A percentile compares a stretch with the other conserved stretches of the same genome.
phyloP scores from a whole-genome alignment of 805 yeast species.

The Yarrowia osloensis region DNA sequence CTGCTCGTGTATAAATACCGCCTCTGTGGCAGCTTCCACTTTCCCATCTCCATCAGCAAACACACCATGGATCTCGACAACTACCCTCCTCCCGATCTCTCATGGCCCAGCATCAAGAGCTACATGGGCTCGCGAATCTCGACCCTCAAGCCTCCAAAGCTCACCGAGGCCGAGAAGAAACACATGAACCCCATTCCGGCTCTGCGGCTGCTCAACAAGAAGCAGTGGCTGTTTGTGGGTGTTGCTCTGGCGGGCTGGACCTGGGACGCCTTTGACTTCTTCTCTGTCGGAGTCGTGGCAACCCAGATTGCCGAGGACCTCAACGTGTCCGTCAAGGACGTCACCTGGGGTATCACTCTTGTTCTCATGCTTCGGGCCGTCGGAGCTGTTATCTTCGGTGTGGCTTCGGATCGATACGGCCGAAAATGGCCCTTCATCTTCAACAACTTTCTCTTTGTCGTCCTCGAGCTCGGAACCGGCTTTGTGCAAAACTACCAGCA shows the following conservation, averaged over 20 bases:
- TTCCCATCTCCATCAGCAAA: background rate
- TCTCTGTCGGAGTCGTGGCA: constrained; percentile 59
- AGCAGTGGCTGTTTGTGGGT: constrained; percentile 62
- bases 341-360: constrained; percentile 73
- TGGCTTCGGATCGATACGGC: constrained; percentile 61
- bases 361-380: constrained; percentile 71
- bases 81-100: constrained; percentile 36
- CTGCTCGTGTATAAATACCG: background rate
- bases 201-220: constrained; percentile 49
- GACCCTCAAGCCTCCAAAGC: constrained; percentile 38
- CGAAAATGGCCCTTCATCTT: constrained; percentile 65
- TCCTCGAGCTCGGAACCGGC: constrained; percentile 65
- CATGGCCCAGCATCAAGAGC: constrained; percentile 35
- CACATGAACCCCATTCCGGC: constrained; percentile 63
- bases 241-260: constrained; percentile 69
- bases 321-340: constrained; percentile 48
- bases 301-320: constrained; percentile 53
- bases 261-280: constrained; percentile 72
- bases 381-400: constrained; percentile 69
- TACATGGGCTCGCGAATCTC: constrained; percentile 43
- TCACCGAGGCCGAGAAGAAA: constrained; percentile 14
- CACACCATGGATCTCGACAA: constrained; percentile 4
- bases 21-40: background rate
- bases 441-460: constrained; percentile 54
- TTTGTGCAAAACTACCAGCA: constrained; percentile 59